Evolutionary conservation across 2,329 filamentous ascomycete species (phyloP), one percentile per base, ranked within the genome.

Genomic region (Hirsutella rhossiliensis): DNA sequence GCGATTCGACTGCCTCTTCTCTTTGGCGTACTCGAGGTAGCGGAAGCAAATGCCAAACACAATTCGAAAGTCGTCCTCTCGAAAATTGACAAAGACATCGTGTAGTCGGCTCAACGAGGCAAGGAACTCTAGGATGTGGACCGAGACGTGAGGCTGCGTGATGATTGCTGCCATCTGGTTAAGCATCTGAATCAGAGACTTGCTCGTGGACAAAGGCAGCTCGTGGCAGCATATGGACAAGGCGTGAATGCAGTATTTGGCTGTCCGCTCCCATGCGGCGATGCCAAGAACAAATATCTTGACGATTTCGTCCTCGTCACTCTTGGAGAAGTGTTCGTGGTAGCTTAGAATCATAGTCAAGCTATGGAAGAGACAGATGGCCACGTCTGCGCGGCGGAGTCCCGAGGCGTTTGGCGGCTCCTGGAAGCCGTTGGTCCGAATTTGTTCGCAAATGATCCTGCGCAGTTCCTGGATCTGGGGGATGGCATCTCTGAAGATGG

Each of bases 91-190:
- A 57, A 89, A 94, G 2, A 96, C 73, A 48, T 87, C 78, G 11
- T 86, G 87, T 46, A 96, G 69, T 31, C 90, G 82, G 43, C 89
- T 88, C 27, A 98, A 73, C 41, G 87, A 83, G 11, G 87, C 85
- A n/a, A 98, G 69, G 56, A 98, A 97, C 57, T 98, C 92, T 41
- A 98, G 71, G 48, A 98, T 94, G 57, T 98, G 92, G 48, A 96
- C 84, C 11, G 90, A 88, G 31, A 96, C 84, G 45, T 89, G 80
- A 7, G 87, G 82, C 55, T 95, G 89, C 1, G 92, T 97, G 56
- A 98, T 94, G 56, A 96, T 94, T 54, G 89, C 87, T 1, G 89
- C 84, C 86, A 98, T 94, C 59, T 87, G 90, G 55, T 89, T 84
- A 44, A 98, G 72, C 52, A 97, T 87, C 39, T 80, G 84, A 39